A percentile compares a stretch with the other conserved stretches of the same genome.
phyloP scores from a whole-genome alignment of 371 early-diverging fungal species.

The Massospora cicadina region DNA sequence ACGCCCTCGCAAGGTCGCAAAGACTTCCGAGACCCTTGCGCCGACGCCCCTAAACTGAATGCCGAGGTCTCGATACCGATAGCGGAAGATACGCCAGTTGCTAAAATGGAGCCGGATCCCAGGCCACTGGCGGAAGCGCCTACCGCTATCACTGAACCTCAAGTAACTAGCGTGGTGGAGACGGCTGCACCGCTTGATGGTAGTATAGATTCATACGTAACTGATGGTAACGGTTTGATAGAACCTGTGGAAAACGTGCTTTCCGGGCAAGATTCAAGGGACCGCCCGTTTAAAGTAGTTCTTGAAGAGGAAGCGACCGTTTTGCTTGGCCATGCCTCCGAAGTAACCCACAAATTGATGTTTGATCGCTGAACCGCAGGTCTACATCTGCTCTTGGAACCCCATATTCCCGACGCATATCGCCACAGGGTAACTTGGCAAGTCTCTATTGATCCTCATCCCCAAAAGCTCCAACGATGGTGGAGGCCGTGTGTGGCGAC shows the following conservation, averaged over 20 bases:
- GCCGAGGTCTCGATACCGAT: neutral
- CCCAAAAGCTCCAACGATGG: slow-evolving; percentile 60
- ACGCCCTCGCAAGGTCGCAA: neutral
- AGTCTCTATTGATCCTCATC: slow-evolving; percentile 6
- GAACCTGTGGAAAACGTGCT: neutral
- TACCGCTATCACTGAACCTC: neutral
- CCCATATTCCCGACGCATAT: slow-evolving; percentile 37
- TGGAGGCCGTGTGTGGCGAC: slow-evolving; percentile 68
- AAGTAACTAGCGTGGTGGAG: neutral
- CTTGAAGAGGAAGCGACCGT: slow-evolving; percentile 18
- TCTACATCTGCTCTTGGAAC: slow-evolving; percentile 77
- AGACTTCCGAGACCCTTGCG: neutral
- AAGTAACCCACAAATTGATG: slow-evolving; percentile 17
- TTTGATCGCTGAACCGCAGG: slow-evolving; percentile 14
- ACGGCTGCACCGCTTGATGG: neutral
- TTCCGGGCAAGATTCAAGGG: neutral
- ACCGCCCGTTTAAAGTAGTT: slow-evolving; percentile 2
- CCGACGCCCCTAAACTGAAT: neutral
- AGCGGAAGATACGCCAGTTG: neutral
- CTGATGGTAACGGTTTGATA: neutral
- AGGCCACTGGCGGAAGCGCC: neutral
- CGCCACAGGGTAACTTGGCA: slow-evolving; percentile 55
- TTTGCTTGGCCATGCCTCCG: slow-evolving; percentile 46
- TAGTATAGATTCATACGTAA: neutral
- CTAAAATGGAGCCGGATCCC: neutral